Percentiles rank a stretch among this genome's conserved stretches.
Conservation (phyloP, 2,329 filamentous ascomycete genomes). For the Colletotrichum tamarilloi region DNA sequence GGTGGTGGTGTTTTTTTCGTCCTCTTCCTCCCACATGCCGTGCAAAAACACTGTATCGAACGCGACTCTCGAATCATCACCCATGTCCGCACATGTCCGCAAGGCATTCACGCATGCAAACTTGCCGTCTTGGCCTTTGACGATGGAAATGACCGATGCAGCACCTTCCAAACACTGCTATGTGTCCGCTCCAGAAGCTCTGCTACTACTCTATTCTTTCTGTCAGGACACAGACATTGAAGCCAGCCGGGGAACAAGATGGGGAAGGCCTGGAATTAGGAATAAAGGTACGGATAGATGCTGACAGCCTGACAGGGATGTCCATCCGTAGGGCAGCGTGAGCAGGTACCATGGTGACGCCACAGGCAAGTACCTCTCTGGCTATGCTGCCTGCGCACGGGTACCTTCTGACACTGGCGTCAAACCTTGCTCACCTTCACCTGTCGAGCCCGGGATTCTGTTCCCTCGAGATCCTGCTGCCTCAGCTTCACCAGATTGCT, state of each 20-base stretch:
- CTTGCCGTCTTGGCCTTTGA: conserved; percentile 15
- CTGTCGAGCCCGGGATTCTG: neutral
- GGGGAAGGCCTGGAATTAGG: neutral
- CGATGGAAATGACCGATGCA: conserved; percentile 23
- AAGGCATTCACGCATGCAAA: neutral
- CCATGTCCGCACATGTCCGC: conserved; percentile 23
- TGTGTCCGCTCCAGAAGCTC: too few species aligned
- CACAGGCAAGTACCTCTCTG: conserved; percentile 5
- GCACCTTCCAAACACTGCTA: neutral
- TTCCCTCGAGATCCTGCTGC: neutral
- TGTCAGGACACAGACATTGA: neutral
- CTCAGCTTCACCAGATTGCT: neutral
- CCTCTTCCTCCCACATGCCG: conserved; percentile 20
- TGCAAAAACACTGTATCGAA: conserved; percentile 1
- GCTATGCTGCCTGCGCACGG: conserved; percentile 28
- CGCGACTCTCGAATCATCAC: conserved; percentile 21
- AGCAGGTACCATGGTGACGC: neutral
- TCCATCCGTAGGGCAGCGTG: conserved; percentile 12
- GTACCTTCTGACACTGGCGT: conserved; percentile 34
- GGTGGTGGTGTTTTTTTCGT: neutral
- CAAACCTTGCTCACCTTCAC: conserved; percentile 19
- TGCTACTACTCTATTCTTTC: too few species aligned
- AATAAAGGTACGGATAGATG: neutral
- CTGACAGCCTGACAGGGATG: conserved; percentile 15
- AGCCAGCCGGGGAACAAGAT: neutral